These are phyloP conservation scores for Lachnellula suecica DNA, from an alignment of 2,329 filamentous ascomycete genomes.

Conservation along the genomic window DNA sequence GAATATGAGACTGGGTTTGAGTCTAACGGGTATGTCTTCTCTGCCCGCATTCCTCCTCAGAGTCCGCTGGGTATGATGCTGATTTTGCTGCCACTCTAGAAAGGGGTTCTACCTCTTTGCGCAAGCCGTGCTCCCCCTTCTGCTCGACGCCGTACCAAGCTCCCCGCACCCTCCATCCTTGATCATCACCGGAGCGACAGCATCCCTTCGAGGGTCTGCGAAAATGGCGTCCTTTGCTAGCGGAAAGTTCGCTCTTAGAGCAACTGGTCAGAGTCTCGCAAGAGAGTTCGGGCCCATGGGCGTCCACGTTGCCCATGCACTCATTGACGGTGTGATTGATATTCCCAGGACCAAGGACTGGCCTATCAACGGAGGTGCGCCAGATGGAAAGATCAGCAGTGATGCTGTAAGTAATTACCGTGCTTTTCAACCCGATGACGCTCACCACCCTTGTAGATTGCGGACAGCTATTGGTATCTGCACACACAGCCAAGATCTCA, in stretches of 20 bases:
- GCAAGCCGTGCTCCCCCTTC: conserved; percentile 66
- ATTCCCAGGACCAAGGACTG: conserved; percentile 66
- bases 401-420: conserved; percentile 61
- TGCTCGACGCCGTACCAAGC: conserved; percentile 58
- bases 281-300: conserved; percentile 83
- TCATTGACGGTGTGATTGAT: conserved; percentile 85
- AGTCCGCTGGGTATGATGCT: background rate
- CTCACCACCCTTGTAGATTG: background rate
- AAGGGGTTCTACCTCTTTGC: conserved; percentile 74
- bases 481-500: conserved; percentile 77
- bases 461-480: conserved; percentile 66
- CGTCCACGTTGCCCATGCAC: conserved; percentile 78
- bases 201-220: conserved; percentile 71
- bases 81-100: conserved; percentile 9
- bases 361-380: conserved; percentile 42
- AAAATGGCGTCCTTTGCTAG: conserved; percentile 70
- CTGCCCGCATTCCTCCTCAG: background rate
- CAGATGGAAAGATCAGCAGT: conserved; percentile 67
- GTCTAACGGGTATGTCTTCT: conserved; percentile 46
- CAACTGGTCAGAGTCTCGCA: conserved; percentile 71
- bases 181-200: conserved; percentile 86
- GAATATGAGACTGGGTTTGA: conserved; percentile 49
- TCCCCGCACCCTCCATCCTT: conserved; percentile 70
- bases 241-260: conserved; percentile 78
- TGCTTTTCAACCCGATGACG: conserved; percentile 61